These are phyloP conservation scores for Botrytis paeoniae DNA, from an alignment of 2,329 filamentous ascomycete genomes.

Conservation along the genomic window DNA sequence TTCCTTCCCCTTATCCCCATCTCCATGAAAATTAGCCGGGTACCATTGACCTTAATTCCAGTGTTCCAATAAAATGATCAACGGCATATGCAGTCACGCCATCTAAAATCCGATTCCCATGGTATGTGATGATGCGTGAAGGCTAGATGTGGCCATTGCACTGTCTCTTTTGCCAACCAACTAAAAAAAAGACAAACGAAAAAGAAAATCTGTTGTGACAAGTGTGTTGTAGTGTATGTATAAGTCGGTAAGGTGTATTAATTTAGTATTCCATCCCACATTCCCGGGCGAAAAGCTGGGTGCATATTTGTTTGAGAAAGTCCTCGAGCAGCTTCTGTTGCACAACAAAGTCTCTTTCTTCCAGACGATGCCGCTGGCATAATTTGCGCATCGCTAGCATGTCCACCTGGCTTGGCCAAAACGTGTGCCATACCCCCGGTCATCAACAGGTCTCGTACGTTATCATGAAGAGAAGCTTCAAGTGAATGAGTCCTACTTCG, in stretches of 20 bases:
- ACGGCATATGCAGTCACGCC: slow-evolving; percentile 14
- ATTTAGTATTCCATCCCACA: slow-evolving; percentile 65
- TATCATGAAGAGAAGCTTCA: slow-evolving; percentile 61
- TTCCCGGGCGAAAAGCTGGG: slow-evolving; percentile 55
- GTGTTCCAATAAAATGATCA: slow-evolving; percentile 12
- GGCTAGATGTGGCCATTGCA: slow-evolving; percentile 12
- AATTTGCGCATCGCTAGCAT: slow-evolving; percentile 42
- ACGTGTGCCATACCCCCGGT: slow-evolving; percentile 42
- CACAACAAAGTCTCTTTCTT: slow-evolving; percentile 66
- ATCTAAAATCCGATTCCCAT: slow-evolving; percentile 19
- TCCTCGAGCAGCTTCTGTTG: slow-evolving; percentile 52
- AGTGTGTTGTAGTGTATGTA: slow-evolving; percentile 21
- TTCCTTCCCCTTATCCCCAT: slow-evolving; percentile 9
- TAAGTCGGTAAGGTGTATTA: slow-evolving; percentile 27
- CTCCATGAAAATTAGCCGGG: slow-evolving; percentile 9
- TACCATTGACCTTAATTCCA: background rate
- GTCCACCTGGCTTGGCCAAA: slow-evolving; percentile 37
- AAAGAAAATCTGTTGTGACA: slow-evolving; percentile 25
- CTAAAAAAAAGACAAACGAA: slow-evolving; percentile 17
- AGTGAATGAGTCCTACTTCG: slow-evolving; percentile 57
- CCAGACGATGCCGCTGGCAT: slow-evolving; percentile 45
- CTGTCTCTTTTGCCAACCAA: slow-evolving; percentile 5
- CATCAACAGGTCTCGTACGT: slow-evolving; percentile 56
- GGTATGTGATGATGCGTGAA: slow-evolving; percentile 17
- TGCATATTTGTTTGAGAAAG: slow-evolving; percentile 49